A percentile compares a stretch with the other conserved stretches of the same genome.
Conservation (phyloP, 768 basidiomycete genomes). For the Tricholomella constricta region DNA sequence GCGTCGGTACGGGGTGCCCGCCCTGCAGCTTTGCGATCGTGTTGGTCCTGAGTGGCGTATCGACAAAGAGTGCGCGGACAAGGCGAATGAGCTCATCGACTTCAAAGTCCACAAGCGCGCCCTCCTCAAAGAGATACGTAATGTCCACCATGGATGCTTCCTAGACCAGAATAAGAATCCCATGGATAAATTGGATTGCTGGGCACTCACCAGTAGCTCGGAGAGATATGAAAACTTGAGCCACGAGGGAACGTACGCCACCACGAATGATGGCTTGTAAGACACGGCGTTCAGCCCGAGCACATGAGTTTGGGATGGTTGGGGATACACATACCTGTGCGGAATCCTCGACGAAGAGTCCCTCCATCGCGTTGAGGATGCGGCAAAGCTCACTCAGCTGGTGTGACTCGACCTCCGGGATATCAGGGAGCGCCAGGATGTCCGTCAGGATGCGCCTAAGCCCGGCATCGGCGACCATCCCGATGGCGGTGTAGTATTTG, state of each 20-base stretch:
- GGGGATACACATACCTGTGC: constrained; percentile 47
- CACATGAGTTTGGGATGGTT: not conserved
- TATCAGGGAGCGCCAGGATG: constrained; percentile 78
- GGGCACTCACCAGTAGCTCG: constrained; percentile 84
- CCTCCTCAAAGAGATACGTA: constrained; percentile 88
- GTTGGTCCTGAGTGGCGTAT: constrained; percentile 77
- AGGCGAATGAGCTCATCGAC: constrained; percentile 79
- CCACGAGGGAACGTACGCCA: constrained; percentile 90
- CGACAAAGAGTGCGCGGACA: constrained; percentile 87
- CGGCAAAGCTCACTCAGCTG: constrained; percentile 80
- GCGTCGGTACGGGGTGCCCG: constrained; percentile 50
- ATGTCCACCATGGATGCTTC: constrained; percentile 93
- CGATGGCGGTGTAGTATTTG: constrained; percentile 73
- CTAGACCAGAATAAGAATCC: constrained; percentile 37
- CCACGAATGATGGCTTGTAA: constrained; percentile 70
- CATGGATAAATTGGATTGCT: not conserved
- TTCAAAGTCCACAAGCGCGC: constrained; percentile 88
- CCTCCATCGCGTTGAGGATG: constrained; percentile 78
- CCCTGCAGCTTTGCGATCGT: constrained; percentile 75
- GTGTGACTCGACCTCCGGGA: constrained; percentile 86
- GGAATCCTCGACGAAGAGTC: constrained; percentile 70
- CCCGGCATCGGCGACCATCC: constrained; percentile 67
- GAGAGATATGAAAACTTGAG: constrained; percentile 93
- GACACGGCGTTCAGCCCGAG: not conserved
- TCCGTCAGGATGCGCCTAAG: constrained; percentile 70